Evolutionary conservation across 2,329 filamentous ascomycete genomes (phyloP), one percentile per base, ranked within the genome.

Genomic region (Alternaria gansuensis): DNA sequence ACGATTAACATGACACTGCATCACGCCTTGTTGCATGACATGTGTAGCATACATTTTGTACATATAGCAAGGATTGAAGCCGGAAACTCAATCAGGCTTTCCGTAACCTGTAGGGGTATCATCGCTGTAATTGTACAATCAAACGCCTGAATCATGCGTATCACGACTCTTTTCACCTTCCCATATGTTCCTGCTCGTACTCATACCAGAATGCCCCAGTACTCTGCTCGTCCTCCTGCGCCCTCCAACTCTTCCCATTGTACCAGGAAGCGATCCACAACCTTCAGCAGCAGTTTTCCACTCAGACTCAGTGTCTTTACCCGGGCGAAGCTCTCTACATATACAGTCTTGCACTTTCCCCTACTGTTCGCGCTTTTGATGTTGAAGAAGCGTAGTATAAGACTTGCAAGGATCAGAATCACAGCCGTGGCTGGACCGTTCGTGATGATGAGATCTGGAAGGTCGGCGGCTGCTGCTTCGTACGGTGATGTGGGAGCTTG

Each of bases 341-440:
- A 99, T 13, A 98, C 82, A 9, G 90, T 88, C 62, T 87, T 86
- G 80, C 94, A 88, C 63, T 84, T 84, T 28, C 82, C 78, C 21
- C 81, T 75, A 7, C 71, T 71, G 36, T 77, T 63, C 31, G 70
- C 76, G 9, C 78, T 76, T 48, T 65, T 60, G 5, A 77, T 48
- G 57, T 82, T 71, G 59, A 84, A 80, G 68, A 86, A 82, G n/a
- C 84, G 82, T 50, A 90, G 69, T 13, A 87, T 46, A 3, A 85
- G 76, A 1, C 82, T 81, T 0, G 86, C 85, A 3, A 88, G 72
- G 4, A 90, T 77, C 46, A 97, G 82, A 34, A 96, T 88, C 60
- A 96, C 92, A 1, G 89, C 92, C 0, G 92, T 97, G 0, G 90
- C 94, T 0, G 94, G 94, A 0, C 94, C 94, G 72, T 98, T 97